phyloP scores from a whole-genome alignment of 768 basidiomycete species.

The Botryobasidium botryosum region DNA sequence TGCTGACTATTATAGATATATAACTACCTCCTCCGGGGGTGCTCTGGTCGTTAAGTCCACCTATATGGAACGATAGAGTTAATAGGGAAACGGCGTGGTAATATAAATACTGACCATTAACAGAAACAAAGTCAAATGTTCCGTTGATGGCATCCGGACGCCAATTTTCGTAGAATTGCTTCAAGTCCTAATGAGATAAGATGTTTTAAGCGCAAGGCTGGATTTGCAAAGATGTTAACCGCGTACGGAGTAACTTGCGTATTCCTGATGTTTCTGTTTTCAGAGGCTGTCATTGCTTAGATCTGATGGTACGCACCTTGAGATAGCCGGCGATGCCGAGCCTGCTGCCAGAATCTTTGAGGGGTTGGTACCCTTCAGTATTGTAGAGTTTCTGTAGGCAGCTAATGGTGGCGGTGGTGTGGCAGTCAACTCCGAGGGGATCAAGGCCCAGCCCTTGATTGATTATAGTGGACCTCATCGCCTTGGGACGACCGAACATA shows the following conservation, averaged over 20 bases:
- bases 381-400: slow-evolving; percentile 8
- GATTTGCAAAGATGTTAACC: slow-evolving; percentile 24
- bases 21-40: slow-evolving; percentile 38
- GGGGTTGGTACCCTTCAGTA: slow-evolving; percentile 8
- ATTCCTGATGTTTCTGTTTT: slow-evolving; percentile 8
- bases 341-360: slow-evolving; percentile 27
- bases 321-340: slow-evolving; percentile 41
- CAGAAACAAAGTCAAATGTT: slow-evolving; percentile 16
- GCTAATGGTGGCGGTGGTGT: neutral
- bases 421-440: neutral
- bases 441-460: neutral
- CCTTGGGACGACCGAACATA: slow-evolving; percentile 10
- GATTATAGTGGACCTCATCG: neutral
- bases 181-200: too few species aligned
- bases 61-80: slow-evolving; percentile 14
- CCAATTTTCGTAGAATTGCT: slow-evolving; percentile 33
- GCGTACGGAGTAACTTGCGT: neutral
- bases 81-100: neutral
- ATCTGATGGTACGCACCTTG: too few species aligned
- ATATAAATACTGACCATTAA: neutral
- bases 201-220: too few species aligned
- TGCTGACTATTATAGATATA: slow-evolving; percentile 21
- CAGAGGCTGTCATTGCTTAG: slow-evolving; percentile 25
- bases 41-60: slow-evolving; percentile 43
- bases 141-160: slow-evolving; percentile 32